These are phyloP conservation scores for Colletotrichum lupini DNA, from an alignment of 2,329 filamentous ascomycete species.

Conservation along the genomic window DNA sequence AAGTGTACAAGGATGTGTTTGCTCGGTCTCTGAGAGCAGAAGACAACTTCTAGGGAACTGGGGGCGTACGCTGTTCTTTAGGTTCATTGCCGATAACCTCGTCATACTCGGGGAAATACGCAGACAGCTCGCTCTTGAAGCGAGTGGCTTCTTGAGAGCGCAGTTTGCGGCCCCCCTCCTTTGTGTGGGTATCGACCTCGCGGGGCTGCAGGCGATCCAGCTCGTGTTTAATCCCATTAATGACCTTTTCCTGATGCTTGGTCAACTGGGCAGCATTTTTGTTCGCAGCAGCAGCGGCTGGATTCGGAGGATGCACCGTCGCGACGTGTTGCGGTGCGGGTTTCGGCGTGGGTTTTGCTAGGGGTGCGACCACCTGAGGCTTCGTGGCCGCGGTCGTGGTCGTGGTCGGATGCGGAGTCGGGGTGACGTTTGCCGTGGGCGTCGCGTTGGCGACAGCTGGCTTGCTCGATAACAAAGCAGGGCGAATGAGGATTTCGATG, in stretches of 20 bases:
- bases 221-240: constrained; percentile 72
- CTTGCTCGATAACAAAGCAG: constrained; percentile 39
- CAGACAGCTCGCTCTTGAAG: constrained; percentile 90
- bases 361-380: constrained; percentile 14
- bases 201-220: constrained; percentile 65
- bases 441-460: constrained; percentile 29
- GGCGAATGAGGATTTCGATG: constrained; percentile 59
- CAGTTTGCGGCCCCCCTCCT: constrained; percentile 78
- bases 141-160: constrained; percentile 87
- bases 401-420: constrained; percentile 30
- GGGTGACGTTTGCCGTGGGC: constrained; percentile 21
- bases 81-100: constrained; percentile 89
- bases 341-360: constrained; percentile 20
- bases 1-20: neutral
- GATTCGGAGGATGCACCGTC: constrained; percentile 35
- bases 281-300: constrained; percentile 37
- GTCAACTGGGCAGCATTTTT: constrained; percentile 46
- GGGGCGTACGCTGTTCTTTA: constrained; percentile 77
- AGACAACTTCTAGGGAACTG: neutral
- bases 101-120: constrained; percentile 94
- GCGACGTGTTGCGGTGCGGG: constrained; percentile 24
- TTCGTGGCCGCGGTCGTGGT: constrained; percentile 32
- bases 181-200: constrained; percentile 52
- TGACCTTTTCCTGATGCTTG: constrained; percentile 67
- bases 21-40: neutral